Percentiles rank a stretch among this genome's conserved stretches.
Conservation (phyloP, 441 rosid genomes). For the Euphorbia celastroides region DNA sequence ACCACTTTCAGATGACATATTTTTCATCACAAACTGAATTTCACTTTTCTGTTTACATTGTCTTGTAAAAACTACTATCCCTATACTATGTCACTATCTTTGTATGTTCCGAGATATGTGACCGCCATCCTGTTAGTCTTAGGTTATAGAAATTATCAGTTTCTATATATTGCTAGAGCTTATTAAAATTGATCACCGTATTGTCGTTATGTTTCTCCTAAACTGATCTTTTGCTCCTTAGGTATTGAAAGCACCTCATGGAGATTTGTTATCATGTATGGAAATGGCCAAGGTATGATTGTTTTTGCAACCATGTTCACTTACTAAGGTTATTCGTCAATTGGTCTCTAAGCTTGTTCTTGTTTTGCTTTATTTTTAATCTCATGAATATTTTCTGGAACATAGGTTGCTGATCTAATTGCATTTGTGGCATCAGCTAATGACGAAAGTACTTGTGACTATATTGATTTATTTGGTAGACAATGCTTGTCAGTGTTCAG, state of each 20-base stretch:
- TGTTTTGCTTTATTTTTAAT: slow-evolving; percentile 3
- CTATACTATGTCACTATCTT: background rate
- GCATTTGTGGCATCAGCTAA: slow-evolving; percentile 90
- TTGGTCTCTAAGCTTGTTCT: background rate
- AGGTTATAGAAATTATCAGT: background rate
- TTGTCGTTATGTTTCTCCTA: background rate
- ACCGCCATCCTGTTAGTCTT: background rate
- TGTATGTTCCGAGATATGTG: background rate
- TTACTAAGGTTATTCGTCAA: background rate
- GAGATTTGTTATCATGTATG: slow-evolving; percentile 72
- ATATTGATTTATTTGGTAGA: slow-evolving; percentile 75
- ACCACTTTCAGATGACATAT: background rate
- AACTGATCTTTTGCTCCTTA: slow-evolving; percentile 14
- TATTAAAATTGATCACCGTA: background rate
- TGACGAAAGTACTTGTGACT: slow-evolving; percentile 43
- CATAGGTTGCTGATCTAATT: slow-evolving; percentile 88
- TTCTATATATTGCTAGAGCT: background rate
- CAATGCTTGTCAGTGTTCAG: slow-evolving; percentile 85
- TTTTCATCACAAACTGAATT: background rate
- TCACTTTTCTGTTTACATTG: background rate
- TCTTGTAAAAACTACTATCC: background rate
- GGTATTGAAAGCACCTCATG: slow-evolving; percentile 86
- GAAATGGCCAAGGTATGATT: slow-evolving; percentile 83
- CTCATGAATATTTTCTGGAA: slow-evolving; percentile 18
- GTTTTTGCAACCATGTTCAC: slow-evolving; percentile 6